A percentile compares a stretch with the other conserved stretches of the same genome.
Evolutionary conservation across 2,329 filamentous ascomycete species (phyloP).

Genomic region (Cercospora sp.): DNA sequence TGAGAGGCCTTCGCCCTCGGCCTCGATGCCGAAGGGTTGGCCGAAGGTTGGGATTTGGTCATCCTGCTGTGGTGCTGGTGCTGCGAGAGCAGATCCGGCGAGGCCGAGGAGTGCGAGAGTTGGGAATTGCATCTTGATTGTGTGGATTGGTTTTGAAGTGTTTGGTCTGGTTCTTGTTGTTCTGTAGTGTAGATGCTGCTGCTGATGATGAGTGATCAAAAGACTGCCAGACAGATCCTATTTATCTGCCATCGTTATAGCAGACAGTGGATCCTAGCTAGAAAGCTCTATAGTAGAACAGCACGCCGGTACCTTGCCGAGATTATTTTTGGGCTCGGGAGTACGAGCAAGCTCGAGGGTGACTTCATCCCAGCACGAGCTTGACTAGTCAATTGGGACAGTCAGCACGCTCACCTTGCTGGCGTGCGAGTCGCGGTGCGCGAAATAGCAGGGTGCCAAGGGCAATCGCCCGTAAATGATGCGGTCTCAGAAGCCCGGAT

Average conservation of each 20-base stretch:
- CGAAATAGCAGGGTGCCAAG: neutral
- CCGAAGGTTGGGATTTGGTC: neutral
- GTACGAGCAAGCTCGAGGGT: neutral
- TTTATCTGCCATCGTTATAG: neutral
- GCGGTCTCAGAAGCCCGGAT: neutral
- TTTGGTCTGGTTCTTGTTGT: neutral
- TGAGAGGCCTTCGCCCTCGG: neutral
- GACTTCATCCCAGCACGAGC: neutral
- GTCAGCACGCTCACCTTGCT: neutral
- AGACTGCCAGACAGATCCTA: neutral
- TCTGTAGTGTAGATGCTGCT: neutral
- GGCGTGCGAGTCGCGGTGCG: neutral
- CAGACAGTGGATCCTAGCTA: neutral
- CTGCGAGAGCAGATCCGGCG: constrained; percentile 2
- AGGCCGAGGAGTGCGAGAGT: constrained; percentile 10
- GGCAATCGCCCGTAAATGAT: neutral
- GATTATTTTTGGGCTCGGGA: neutral
- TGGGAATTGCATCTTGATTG: neutral
- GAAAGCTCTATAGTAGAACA: neutral
- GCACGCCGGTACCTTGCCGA: neutral
- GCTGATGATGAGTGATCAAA: neutral
- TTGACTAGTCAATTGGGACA: neutral
- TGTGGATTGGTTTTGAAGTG: neutral
- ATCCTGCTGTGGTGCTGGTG: neutral
- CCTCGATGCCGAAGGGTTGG: neutral